Conservation (phyloP, 345 rosid species). For the Lumnitzera racemosa region DNA sequence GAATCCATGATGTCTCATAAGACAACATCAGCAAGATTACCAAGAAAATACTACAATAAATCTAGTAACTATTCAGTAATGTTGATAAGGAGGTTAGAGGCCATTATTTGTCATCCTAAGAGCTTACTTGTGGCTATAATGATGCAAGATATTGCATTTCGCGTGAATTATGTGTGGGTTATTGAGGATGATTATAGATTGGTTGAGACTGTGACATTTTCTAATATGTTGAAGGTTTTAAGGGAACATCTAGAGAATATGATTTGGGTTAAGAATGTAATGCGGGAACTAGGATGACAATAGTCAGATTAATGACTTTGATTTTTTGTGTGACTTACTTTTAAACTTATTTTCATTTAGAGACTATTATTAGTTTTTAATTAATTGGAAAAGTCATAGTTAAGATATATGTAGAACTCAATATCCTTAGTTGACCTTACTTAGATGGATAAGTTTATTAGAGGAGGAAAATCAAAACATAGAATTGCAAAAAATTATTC, state of each 20-base stretch:
- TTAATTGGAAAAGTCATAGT: too few species aligned
- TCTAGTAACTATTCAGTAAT: conserved; percentile 61
- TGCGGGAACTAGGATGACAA: too few species aligned
- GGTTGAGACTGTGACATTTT: conserved; percentile 76
- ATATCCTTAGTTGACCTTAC: too few species aligned
- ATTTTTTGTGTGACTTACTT: too few species aligned
- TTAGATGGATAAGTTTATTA: too few species aligned
- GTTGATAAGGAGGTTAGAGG: conserved; percentile 71
- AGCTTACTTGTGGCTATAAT: conserved; percentile 84
- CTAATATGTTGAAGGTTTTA: conserved; percentile 54
- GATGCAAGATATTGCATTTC: conserved; percentile 80
- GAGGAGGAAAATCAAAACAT: too few species aligned
- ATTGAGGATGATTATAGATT: conserved; percentile 59
- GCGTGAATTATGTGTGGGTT: conserved; percentile 85
- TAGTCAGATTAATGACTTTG: too few species aligned
- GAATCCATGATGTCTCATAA: conserved; percentile 25
- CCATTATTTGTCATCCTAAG: conserved; percentile 61
- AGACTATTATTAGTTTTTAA: too few species aligned
- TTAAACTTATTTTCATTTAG: too few species aligned
- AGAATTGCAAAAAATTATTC: too few species aligned
- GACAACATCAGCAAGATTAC: conserved; percentile 15
- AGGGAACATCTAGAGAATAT: conserved; percentile 39
- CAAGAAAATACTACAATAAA: conserved; percentile 28
- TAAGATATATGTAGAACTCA: too few species aligned
- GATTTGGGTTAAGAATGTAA: conserved; percentile 8